Evolutionary conservation across 495 filamentous ascomycete genomes (phyloP).

Genomic region (Trypethelium eluteriae): DNA sequence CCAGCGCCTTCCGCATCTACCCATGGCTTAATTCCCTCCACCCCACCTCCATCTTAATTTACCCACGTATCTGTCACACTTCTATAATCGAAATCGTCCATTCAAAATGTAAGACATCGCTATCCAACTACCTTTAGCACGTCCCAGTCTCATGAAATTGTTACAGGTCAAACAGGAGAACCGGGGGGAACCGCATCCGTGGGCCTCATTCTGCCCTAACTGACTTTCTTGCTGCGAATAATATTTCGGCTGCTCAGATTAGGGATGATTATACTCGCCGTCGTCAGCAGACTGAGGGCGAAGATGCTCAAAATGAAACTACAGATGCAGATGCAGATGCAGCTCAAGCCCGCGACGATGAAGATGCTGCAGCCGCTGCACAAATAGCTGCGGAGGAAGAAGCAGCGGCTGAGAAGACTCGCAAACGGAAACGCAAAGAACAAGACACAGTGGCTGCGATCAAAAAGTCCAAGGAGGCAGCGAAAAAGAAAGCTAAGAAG

Average conservation of each 20-base stretch:
- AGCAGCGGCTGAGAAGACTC: conserved; percentile 46
- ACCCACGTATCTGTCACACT: not conserved
- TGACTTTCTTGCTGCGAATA: conserved; percentile 52
- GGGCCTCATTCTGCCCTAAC: conserved; percentile 28
- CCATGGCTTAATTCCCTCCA: not conserved
- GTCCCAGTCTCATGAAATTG: not conserved
- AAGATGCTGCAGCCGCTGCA: conserved; percentile 39
- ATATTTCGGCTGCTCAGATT: conserved; percentile 80
- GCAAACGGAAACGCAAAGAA: conserved; percentile 56
- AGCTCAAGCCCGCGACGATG: conserved; percentile 25
- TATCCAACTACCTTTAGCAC: not conserved
- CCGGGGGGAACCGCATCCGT: conserved; percentile 25
- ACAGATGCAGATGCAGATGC: conserved; percentile 13
- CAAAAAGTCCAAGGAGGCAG: conserved; percentile 63
- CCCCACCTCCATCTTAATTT: not conserved
- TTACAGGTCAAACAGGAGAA: conserved; percentile 12
- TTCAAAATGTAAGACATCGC: not conserved
- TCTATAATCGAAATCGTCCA: not conserved
- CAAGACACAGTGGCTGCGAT: conserved; percentile 62
- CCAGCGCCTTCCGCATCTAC: not conserved
- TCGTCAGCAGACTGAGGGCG: conserved; percentile 23
- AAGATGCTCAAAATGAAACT: conserved; percentile 17
- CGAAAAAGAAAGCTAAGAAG: conserved; percentile 42
- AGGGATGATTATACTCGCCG: conserved; percentile 49
- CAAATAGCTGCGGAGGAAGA: conserved; percentile 40